A percentile compares a stretch with the other conserved stretches of the same genome.
phyloP scores from a whole-genome alignment of 73 alveolate species.

The Tetrahymena malaccensis region DNA sequence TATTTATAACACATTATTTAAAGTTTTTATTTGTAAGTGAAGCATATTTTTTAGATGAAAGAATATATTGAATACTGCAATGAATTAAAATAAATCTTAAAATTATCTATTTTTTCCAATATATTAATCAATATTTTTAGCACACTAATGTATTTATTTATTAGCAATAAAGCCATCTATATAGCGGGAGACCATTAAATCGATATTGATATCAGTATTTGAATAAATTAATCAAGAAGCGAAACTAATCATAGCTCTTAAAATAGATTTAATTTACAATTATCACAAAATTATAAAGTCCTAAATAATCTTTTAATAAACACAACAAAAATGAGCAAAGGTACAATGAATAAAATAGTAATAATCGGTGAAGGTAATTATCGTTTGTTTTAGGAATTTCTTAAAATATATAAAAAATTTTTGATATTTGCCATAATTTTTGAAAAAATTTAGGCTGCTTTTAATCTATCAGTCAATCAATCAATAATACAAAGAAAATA shows the following conservation, averaged over 20 bases:
- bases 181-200: neutral
- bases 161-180: neutral
- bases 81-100: too few relatives aligned
- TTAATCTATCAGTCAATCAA: neutral
- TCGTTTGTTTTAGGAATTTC: neutral
- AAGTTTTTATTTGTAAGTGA: too few relatives aligned
- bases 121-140: neutral
- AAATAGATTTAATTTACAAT: neutral
- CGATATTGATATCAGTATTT: neutral
- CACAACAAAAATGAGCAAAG: neutral
- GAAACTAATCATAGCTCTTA: neutral
- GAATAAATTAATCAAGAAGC: neutral
- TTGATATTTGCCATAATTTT: neutral
- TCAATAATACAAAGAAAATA: neutral
- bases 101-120: neutral
- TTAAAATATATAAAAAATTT: neutral
- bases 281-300: neutral
- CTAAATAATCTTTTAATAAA: neutral
- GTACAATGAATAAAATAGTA: neutral
- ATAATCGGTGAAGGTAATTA: neutral
- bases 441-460: neutral
- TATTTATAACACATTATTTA: too few relatives aligned
- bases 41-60: too few relatives aligned
- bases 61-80: too few relatives aligned
- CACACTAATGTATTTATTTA: neutral